These are phyloP conservation scores for Pholiota adiposa DNA, from an alignment of 1,284 basidiomycete genomes.

Conservation along the genomic window DNA sequence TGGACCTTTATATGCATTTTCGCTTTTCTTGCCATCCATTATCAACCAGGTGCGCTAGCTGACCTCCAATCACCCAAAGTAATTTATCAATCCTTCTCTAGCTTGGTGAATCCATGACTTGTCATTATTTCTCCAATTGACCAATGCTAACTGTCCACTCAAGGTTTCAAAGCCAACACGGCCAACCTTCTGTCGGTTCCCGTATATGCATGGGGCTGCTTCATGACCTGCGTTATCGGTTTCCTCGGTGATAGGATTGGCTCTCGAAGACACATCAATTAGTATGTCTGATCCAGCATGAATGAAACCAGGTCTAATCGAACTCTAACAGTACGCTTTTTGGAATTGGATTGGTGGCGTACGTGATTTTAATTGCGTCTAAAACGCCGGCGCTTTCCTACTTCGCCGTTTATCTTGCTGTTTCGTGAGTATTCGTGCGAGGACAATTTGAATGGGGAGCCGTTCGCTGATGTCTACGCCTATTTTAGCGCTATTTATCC, in stretches of 20 bases:
- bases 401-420: conserved; percentile 67
- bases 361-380: conserved; percentile 67
- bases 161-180: conserved; percentile 63
- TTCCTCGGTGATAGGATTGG: conserved; percentile 62
- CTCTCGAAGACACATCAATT: conserved; percentile 59
- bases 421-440: conserved; percentile 44
- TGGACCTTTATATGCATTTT: conserved; percentile 73
- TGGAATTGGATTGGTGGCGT: conserved; percentile 54
- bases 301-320: neutral
- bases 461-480: conserved; percentile 32
- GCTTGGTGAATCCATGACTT: conserved; percentile 32
- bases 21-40: conserved; percentile 69
- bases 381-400: conserved; percentile 63
- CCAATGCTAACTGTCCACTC: neutral
- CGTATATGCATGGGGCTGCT: conserved; percentile 67
- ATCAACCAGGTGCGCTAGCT: conserved; percentile 51
- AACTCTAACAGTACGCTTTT: conserved; percentile 36
- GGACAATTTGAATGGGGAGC: neutral
- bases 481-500: conserved; percentile 63
- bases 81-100: conserved; percentile 22
- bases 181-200: conserved; percentile 77
- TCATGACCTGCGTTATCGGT: conserved; percentile 62
- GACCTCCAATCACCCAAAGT: neutral
- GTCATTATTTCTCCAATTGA: conserved; percentile 32
- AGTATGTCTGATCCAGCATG: conserved; percentile 43